Conservation (phyloP, 176 grass and related monocot species). For the Eremochloa ophiuroides region DNA sequence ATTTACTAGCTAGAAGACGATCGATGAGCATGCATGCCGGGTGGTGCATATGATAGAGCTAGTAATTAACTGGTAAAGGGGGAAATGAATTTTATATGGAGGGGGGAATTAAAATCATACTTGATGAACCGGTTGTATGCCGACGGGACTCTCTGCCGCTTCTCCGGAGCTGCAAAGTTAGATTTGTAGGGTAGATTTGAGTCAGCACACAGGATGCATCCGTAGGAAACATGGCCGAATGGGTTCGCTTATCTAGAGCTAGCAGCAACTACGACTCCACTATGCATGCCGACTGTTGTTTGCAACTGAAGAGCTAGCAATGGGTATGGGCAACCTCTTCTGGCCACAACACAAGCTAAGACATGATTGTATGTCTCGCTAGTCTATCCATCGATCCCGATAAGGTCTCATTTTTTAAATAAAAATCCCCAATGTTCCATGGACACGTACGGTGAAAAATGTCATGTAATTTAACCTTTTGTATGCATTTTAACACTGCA, state of each 20-base stretch:
- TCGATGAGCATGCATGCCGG: neutral
- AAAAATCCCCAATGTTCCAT: neutral
- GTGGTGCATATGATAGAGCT: neutral
- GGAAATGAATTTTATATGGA: neutral
- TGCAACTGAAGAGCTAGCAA: neutral
- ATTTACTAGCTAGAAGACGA: neutral
- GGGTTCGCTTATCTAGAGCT: constrained; percentile 21
- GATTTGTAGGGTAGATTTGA: neutral
- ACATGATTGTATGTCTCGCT: constrained; percentile 38
- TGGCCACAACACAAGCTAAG: neutral
- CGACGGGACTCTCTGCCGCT: constrained; percentile 96
- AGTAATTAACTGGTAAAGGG: too few species aligned
- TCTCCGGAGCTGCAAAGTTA: constrained; percentile 86
- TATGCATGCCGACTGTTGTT: constrained; percentile 16
- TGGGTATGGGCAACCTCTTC: constrained; percentile 1
- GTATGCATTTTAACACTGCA: neutral
- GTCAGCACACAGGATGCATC: neutral
- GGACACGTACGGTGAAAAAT: neutral
- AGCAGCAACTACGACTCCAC: neutral
- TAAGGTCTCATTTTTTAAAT: neutral
- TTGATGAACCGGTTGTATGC: constrained; percentile 99
- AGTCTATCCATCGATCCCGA: neutral
- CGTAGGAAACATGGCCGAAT: constrained; percentile 26
- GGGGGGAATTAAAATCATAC: constrained; percentile 33
- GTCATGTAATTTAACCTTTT: neutral